Base-by-base conservation (phyloP, 192 early-diverging fungal species). In the Coemansia sp. region DNA sequence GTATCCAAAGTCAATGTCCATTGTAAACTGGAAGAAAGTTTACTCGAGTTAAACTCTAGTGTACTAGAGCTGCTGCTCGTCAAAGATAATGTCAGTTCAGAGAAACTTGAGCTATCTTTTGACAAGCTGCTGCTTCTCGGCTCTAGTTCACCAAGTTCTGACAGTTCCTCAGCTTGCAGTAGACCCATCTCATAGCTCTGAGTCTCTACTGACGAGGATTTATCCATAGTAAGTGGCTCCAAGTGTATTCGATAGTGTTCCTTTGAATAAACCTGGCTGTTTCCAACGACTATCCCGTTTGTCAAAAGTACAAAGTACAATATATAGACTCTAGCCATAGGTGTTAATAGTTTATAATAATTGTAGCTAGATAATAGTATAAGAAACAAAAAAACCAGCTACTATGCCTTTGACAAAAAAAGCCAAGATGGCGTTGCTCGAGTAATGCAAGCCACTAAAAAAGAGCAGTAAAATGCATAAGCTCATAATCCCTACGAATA, bases 381-480 rank as follows among this genome's bases (percentile, higher is more conserved):
- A 37, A 37, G 35, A 37, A 37, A 44, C 43, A 44, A 16, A 44
- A 44, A 44, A 17, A 6, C 16, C 4, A 17, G 6, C 16, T 16
- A 3, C 17, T 49, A 5, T 19, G 6, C n/a, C 26, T 26, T 49
- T 19, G 17, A 7, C 4, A 49, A 19, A 19, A 8, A 19, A 17
- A 6, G 46, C n/a, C 46, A 49, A 49, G 46, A 49, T 49, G 46
- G 46, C 46, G 46, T 21, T 19, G n/a, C n/a, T 21, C 17, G 46
- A 49, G 46, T 49, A 49, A 49, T 49, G 46, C 46, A 19, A 49
- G 46, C 46, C 46, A 49, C 46, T 17, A 47, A 19, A 49, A 37
- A 17, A 9, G n/a, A 21, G 8, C 46, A 49, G 46, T 49, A 49
- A 49, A 49, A 49, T 8, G 46, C 7, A 49, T 49, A 21, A 21